Conservation (phyloP, 371 early-diverging fungal species). For the Phascolomyces articulosus region DNA sequence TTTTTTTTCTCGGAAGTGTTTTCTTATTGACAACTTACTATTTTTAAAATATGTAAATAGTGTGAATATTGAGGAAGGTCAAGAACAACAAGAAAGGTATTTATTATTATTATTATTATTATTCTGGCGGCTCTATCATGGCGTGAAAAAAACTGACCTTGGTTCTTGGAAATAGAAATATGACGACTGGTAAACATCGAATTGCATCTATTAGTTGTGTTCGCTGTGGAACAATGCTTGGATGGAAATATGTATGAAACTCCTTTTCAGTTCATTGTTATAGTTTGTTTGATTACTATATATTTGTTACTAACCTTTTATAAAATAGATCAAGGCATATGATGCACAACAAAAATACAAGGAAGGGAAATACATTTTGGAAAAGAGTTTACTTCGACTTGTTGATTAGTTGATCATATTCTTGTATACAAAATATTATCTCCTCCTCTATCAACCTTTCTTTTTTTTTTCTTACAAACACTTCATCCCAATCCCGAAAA, state of each 20-base stretch:
- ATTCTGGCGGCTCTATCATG: too few species aligned
- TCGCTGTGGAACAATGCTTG: constrained; percentile 59
- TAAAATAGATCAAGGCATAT: constrained; percentile 65
- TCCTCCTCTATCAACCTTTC: too few species aligned
- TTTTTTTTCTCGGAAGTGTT: neutral
- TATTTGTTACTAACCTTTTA: too few species aligned
- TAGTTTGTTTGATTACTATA: too few species aligned
- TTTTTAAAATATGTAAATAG: neutral
- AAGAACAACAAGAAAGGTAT: constrained; percentile 14
- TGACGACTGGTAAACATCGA: constrained; percentile 79
- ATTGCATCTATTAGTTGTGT: constrained; percentile 67
- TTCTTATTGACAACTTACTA: neutral
- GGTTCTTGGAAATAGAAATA: too few species aligned
- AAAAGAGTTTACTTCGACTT: constrained; percentile 30
- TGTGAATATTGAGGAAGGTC: constrained; percentile 11
- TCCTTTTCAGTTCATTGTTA: too few species aligned
- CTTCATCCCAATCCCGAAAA: neutral
- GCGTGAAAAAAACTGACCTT: too few species aligned
- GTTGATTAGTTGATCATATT: constrained; percentile 11
- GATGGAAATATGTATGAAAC: constrained; percentile 77
- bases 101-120: too few species aligned
- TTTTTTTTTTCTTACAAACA: too few species aligned
- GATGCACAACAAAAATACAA: constrained; percentile 80
- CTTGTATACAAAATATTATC: neutral
- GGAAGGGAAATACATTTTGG: constrained; percentile 77